phyloP scores from a whole-genome alignment of 768 basidiomycete genomes.

The Chlorophyllum brunneum region DNA sequence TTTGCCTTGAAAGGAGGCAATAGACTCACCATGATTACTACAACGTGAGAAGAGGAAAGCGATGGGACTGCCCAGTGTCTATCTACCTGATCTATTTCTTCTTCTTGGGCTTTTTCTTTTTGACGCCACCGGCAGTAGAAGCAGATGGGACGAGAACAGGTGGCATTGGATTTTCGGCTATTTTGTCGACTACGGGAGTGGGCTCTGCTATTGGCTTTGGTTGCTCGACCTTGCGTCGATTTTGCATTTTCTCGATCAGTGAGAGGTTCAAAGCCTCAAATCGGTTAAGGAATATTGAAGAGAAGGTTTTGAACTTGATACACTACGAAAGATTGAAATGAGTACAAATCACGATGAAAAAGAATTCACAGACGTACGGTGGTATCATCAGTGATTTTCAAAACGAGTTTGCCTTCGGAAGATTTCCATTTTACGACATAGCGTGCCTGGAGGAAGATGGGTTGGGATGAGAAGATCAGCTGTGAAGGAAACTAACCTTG shows the following conservation, averaged over 20 bases:
- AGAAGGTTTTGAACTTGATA: constrained; percentile 94
- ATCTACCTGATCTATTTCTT: constrained; percentile 46
- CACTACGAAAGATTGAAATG: constrained; percentile 48
- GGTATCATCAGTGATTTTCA: constrained; percentile 91
- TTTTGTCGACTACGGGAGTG: constrained; percentile 18
- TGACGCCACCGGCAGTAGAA: constrained; percentile 52
- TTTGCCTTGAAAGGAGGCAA: neutral
- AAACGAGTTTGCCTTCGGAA: constrained; percentile 79
- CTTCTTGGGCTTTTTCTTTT: constrained; percentile 84
- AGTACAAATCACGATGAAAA: neutral
- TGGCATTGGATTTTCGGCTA: constrained; percentile 25
- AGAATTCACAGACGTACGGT: constrained; percentile 52
- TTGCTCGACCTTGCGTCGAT: constrained; percentile 40
- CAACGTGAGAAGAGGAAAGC: neutral
- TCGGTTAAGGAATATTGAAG: constrained; percentile 92
- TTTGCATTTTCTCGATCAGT: constrained; percentile 85
- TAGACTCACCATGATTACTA: constrained; percentile 5
- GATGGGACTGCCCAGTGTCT: neutral
- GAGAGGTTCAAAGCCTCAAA: constrained; percentile 90
- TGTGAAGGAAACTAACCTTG: constrained; percentile 49
- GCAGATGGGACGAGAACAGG: constrained; percentile 7
- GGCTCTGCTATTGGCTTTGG: constrained; percentile 22
- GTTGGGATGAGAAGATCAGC: neutral
- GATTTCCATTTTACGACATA: constrained; percentile 92
- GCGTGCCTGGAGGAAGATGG: constrained; percentile 53